Evolutionary conservation across 176 grass and related monocot genomes (phyloP), one percentile per base, ranked within the genome.

Genomic region (Eleusine coracana): DNA sequence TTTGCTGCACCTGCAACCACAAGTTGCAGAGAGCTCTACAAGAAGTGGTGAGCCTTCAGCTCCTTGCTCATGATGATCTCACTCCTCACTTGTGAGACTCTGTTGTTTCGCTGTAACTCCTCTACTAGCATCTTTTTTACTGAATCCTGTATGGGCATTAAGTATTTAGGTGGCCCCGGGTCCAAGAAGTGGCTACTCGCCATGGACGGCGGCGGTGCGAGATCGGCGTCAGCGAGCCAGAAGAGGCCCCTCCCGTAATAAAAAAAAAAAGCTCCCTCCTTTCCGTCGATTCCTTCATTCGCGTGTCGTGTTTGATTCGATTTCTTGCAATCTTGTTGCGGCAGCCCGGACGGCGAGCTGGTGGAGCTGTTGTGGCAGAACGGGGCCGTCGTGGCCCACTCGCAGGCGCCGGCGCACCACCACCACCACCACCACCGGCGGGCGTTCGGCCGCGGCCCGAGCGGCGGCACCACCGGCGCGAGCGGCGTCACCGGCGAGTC

Each of bases 331-430:
- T 12, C 28, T 34, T 23, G 15, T 45, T 50, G 1, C 8, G 2
- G 59, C 85, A 99, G 91, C 18, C 34, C 42, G 11, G 93, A 87
- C 23, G 63, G 87, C 63, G 97, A 94, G 70, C 81, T 99, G 10
- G 68, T 96, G 42, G 97, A 99, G 74, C 78, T 99, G 8, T 40
- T 99, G 31, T 99, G 97, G 97, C 89, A 92, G 80, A 84, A 99
- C 63, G 91, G 93, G 5, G 83, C 58, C 12, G 79, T 95, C 37
- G 82, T 96, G 28, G 85, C 80, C 77, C 96, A 95, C 40, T 83
- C 78, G 50, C 91, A 97, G 76, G 87, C 76, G 73, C 85, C 87
- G 73, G 42, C 45, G 28, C 80, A 34, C 38, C 49, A 17, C 23
- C 29, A 38, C 49, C 21, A 61, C 59, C 59, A 61, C 9, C 59